Conservation (phyloP, 129 eudicot species). For the Kitagawia praeruptora region DNA sequence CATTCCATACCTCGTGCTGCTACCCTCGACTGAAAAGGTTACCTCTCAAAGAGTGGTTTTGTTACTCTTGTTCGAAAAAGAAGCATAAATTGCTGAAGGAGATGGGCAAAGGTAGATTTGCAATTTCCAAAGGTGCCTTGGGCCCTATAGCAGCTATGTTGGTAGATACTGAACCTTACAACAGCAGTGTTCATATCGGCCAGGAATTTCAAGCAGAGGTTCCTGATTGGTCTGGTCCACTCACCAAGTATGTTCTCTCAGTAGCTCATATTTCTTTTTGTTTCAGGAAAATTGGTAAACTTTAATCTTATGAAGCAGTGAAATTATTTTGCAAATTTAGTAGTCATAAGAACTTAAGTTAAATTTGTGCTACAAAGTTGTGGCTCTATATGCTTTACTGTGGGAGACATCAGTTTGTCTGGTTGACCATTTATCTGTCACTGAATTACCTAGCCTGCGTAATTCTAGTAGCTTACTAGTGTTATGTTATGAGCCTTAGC, state of each 20-base stretch:
- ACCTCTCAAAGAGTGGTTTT: conserved; percentile 64
- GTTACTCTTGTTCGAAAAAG: conserved; percentile 57
- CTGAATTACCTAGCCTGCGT: neutral
- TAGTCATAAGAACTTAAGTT: neutral
- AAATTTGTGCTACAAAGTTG: neutral
- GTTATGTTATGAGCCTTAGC: no score
- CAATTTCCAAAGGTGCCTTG: neutral
- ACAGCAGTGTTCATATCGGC: conserved; percentile 60
- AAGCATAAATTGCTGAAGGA: conserved; percentile 34
- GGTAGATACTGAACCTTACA: conserved; percentile 35
- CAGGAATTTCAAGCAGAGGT: conserved; percentile 75
- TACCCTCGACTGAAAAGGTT: conserved; percentile 34
- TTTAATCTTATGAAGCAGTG: neutral
- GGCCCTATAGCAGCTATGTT: conserved; percentile 31
- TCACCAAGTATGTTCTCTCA: conserved; percentile 40
- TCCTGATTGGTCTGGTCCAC: conserved; percentile 69
- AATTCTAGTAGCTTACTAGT: neutral
- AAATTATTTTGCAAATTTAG: neutral
- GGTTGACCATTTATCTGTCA: neutral
- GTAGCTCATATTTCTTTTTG: neutral
- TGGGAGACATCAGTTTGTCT: neutral
- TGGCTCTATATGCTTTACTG: neutral
- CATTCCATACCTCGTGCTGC: conserved; percentile 69
- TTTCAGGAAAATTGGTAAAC: neutral
- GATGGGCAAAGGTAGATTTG: conserved; percentile 12